A percentile compares a stretch with the other conserved stretches of the same genome.
These are phyloP conservation scores for Xylariaceae sp. DNA, from an alignment of 2,329 filamentous ascomycete genomes.

Conservation along the genomic window DNA sequence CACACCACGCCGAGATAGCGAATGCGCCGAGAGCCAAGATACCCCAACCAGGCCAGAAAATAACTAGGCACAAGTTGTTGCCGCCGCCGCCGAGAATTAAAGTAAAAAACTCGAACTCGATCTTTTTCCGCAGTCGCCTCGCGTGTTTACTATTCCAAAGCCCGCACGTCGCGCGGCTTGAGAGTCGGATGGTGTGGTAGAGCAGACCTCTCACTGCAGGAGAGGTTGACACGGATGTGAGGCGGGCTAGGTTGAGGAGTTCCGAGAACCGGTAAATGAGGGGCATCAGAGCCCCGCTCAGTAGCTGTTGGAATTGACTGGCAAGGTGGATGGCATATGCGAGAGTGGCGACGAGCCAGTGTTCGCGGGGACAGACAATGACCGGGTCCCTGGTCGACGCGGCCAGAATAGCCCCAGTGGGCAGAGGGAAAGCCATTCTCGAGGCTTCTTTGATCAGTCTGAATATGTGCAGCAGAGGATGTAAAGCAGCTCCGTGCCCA, in stretches of 20 bases:
- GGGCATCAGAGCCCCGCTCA: constrained; percentile 31
- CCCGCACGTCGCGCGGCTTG: constrained; percentile 12
- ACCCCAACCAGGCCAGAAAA: constrained; percentile 56
- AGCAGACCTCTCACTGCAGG: constrained; percentile 25
- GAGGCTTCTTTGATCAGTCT: not conserved
- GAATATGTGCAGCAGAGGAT: not conserved
- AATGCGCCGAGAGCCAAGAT: constrained; percentile 38
- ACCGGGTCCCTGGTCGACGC: constrained; percentile 35
- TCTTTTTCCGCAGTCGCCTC: constrained; percentile 39
- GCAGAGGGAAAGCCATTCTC: constrained; percentile 15
- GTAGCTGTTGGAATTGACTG: constrained; percentile 34
- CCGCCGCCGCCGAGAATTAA: constrained; percentile 46
- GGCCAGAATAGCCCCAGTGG: constrained; percentile 36
- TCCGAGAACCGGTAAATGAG: constrained; percentile 31
- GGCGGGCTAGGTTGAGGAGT: constrained; percentile 27
- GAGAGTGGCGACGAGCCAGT: constrained; percentile 32
- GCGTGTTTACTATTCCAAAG: constrained; percentile 35
- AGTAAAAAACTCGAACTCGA: constrained; percentile 49
- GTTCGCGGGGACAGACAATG: constrained; percentile 29
- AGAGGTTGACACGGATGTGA: constrained; percentile 30
- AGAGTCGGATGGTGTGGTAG: constrained; percentile 3
- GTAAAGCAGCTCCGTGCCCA: not conserved
- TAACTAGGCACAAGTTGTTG: constrained; percentile 43
- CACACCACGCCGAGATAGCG: constrained; percentile 32
- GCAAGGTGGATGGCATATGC: constrained; percentile 34